A percentile compares a stretch with the other conserved stretches of the same genome.
phyloP scores from a whole-genome alignment of 345 rosid genomes.

The Sisymbrium altissimum region DNA sequence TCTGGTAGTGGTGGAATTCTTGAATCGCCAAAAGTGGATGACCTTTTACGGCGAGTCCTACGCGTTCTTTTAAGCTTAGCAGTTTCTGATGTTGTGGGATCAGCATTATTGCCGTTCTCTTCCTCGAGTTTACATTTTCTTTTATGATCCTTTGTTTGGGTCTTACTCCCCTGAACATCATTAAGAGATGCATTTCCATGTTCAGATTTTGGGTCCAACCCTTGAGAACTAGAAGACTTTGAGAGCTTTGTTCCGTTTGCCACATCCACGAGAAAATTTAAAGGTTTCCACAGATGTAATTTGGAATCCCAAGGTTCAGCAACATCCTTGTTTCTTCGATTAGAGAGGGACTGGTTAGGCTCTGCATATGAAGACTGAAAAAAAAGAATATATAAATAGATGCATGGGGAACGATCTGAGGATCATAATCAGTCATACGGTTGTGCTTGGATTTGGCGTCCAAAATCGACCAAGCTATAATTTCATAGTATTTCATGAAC shows the following conservation, averaged over 20 bases:
- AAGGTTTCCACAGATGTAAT: conserved; percentile 79
- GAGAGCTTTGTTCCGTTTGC: conserved; percentile 79
- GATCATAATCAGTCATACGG: background rate
- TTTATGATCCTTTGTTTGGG: conserved; percentile 54
- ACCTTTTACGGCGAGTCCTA: conserved; percentile 60
- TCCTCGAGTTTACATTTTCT: conserved; percentile 43
- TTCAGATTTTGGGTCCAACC: conserved; percentile 42
- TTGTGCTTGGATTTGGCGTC: background rate
- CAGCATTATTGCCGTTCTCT: conserved; percentile 43
- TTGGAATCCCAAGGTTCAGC: conserved; percentile 60
- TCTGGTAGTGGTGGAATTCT: conserved; percentile 53
- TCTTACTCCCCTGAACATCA: conserved; percentile 42
- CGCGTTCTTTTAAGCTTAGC: conserved; percentile 55
- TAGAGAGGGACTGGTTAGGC: conserved; percentile 36
- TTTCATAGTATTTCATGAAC: background rate
- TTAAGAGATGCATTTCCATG: conserved; percentile 34
- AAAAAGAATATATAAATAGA: background rate
- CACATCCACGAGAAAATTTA: conserved; percentile 90
- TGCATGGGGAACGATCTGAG: background rate
- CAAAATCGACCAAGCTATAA: background rate
- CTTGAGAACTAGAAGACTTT: conserved; percentile 60
- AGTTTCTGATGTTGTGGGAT: conserved; percentile 51
- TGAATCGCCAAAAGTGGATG: conserved; percentile 47
- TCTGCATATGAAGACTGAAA: conserved; percentile 51
- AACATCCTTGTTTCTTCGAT: conserved; percentile 40